These are phyloP conservation scores for Henningerozyma blattae DNA, from an alignment of 805 yeast genomes.

Conservation along the genomic window DNA sequence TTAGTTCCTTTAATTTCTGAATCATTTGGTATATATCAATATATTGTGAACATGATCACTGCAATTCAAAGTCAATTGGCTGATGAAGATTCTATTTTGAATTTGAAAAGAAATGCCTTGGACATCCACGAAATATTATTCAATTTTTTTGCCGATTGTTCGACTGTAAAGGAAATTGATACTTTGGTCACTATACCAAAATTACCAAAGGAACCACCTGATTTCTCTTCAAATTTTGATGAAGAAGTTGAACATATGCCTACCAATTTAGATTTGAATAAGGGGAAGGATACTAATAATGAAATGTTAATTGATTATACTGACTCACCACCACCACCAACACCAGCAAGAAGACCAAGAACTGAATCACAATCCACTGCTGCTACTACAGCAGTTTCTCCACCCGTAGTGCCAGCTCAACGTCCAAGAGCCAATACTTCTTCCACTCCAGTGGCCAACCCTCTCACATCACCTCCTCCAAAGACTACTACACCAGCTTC, in stretches of 20 bases:
- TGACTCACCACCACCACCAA: slow-evolving; percentile 1
- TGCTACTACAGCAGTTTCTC: background rate
- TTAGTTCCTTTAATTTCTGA: slow-evolving; percentile 85
- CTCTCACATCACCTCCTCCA: background rate
- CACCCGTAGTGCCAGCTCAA: background rate
- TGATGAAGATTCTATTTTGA: slow-evolving; percentile 58
- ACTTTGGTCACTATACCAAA: slow-evolving; percentile 46
- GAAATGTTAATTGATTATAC: background rate
- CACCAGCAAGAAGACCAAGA: slow-evolving; percentile 1
- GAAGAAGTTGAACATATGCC: background rate
- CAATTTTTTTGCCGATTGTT: slow-evolving; percentile 84
- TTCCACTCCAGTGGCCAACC: background rate
- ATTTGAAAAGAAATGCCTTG: slow-evolving; percentile 58
- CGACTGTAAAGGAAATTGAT: slow-evolving; percentile 69
- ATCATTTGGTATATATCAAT: slow-evolving; percentile 85
- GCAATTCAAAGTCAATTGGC: slow-evolving; percentile 67
- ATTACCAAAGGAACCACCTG: slow-evolving; percentile 28
- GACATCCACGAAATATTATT: slow-evolving; percentile 57
- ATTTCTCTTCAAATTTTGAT: slow-evolving; percentile 10
- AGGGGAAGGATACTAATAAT: background rate
- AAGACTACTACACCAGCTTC: slow-evolving; percentile 7
- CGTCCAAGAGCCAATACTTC: background rate
- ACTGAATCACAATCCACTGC: background rate
- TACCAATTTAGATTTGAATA: background rate
- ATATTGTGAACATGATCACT: slow-evolving; percentile 78